Percentiles rank a stretch among this genome's conserved stretches.
phyloP scores from a whole-genome alignment of 108 stramenopile species.

The Cyclostephanos tholiformis region DNA sequence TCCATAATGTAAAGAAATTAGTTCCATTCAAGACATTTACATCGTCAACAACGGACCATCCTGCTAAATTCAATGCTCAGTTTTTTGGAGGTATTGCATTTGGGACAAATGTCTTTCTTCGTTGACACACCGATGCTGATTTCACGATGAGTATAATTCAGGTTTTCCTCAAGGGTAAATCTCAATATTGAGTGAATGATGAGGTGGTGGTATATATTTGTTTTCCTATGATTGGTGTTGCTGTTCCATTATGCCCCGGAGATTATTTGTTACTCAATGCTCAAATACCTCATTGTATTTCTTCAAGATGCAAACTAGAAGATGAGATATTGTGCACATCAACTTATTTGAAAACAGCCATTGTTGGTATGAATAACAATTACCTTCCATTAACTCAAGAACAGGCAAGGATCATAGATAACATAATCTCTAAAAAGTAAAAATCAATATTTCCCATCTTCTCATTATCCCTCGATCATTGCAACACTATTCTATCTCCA shows the following conservation, averaged over 20 bases:
- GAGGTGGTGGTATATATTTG: neutral
- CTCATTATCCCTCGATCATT: neutral
- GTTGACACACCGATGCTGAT: slow-evolving; percentile 2
- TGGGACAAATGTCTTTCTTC: slow-evolving; percentile 7
- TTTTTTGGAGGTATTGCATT: slow-evolving; percentile 1
- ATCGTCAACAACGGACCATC: neutral
- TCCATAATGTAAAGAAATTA: neutral
- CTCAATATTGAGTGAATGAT: neutral
- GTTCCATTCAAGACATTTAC: slow-evolving; percentile 2
- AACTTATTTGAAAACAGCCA: neutral
- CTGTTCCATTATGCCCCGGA: neutral
- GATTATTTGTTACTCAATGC: neutral
- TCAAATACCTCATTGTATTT: neutral
- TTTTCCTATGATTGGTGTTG: neutral
- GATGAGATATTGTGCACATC: neutral
- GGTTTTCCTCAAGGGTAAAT: neutral
- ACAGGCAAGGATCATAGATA: neutral
- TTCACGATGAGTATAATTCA: neutral
- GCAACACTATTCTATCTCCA: neutral
- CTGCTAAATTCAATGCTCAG: neutral
- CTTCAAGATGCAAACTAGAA: neutral
- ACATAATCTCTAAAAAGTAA: neutral
- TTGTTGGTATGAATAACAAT: neutral
- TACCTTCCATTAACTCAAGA: neutral
- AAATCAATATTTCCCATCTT: neutral